Evolutionary conservation across 495 filamentous ascomycete species (phyloP).

Genomic region (Tuber borchii): DNA sequence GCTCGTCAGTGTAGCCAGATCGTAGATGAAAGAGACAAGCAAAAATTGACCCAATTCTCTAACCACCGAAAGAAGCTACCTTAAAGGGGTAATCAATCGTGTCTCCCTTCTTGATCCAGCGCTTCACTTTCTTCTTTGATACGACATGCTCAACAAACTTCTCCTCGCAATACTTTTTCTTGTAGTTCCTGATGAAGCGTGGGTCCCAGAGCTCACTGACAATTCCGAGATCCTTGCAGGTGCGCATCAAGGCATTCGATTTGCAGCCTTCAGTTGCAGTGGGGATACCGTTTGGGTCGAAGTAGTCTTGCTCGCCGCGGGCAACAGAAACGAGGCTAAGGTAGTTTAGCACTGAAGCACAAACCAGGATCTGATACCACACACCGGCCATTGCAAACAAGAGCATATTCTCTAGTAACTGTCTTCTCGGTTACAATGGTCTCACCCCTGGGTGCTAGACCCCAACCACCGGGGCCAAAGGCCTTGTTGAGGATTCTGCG

Average conservation of each 20-base stretch:
- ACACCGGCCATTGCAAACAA: slow-evolving; percentile 82
- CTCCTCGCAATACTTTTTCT: slow-evolving; percentile 58
- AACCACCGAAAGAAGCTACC: slow-evolving; percentile 8
- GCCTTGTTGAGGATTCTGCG: slow-evolving; percentile 80
- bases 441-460: slow-evolving; percentile 81
- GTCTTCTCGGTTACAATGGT: slow-evolving; percentile 79
- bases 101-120: slow-evolving; percentile 82
- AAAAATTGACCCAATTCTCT: not conserved
- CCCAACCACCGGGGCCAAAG: slow-evolving; percentile 95
- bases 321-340: slow-evolving; percentile 80
- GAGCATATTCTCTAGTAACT: slow-evolving; percentile 90
- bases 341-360: slow-evolving; percentile 4
- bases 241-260: slow-evolving; percentile 91
- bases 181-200: slow-evolving; percentile 71
- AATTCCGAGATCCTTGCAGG: slow-evolving; percentile 95
- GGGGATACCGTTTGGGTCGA: slow-evolving; percentile 84
- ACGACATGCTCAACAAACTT: slow-evolving; percentile 69
- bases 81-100: slow-evolving; percentile 37
- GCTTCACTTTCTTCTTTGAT: slow-evolving; percentile 81
- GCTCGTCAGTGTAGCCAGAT: not conserved
- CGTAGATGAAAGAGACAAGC: not conserved
- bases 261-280: slow-evolving; percentile 95
- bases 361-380: slow-evolving; percentile 39
- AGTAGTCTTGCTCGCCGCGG: slow-evolving; percentile 92
- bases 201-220: slow-evolving; percentile 97